Conservation (phyloP, 192 early-diverging fungal species). For the Umbelopsis isabellina region DNA sequence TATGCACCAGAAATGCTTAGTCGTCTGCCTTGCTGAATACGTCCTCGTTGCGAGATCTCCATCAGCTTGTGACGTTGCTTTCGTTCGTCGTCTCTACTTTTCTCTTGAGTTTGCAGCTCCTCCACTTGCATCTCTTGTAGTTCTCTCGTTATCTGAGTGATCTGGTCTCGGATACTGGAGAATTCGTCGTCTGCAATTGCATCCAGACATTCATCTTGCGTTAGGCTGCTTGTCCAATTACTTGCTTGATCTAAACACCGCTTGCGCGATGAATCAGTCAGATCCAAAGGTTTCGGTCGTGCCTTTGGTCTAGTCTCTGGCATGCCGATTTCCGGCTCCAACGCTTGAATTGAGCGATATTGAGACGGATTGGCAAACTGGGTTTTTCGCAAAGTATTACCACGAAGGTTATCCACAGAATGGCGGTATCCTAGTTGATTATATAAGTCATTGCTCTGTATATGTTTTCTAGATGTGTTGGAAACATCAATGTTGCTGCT, state of each 20-base stretch:
- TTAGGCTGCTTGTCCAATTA: not conserved
- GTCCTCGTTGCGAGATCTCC: constrained; percentile 2
- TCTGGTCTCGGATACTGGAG: not conserved
- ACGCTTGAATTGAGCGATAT: too few species aligned
- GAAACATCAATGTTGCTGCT: not conserved
- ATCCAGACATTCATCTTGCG: not conserved
- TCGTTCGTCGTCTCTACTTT: not conserved
- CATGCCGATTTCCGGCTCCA: not conserved
- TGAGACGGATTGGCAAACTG: too few species aligned
- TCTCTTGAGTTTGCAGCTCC: constrained; percentile 13
- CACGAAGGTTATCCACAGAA: not conserved
- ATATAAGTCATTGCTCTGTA: too few species aligned
- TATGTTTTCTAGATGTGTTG: too few species aligned
- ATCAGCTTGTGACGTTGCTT: constrained; percentile 12
- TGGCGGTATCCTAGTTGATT: not conserved
- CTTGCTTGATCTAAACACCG: not conserved
- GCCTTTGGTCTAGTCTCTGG: not conserved
- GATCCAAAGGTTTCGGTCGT: not conserved
- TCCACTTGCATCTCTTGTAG: constrained; percentile 5
- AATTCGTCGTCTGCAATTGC: not conserved
- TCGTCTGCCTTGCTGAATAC: constrained; percentile 10
- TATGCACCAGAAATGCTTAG: constrained; percentile 1
- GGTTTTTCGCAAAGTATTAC: not conserved
- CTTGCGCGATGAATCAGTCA: not conserved
- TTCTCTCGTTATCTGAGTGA: constrained; percentile 12